A percentile compares a stretch with the other conserved stretches of the same genome.
Conservation (phyloP, 495 filamentous ascomycete genomes). For the Penicillium psychrofluorescens region DNA sequence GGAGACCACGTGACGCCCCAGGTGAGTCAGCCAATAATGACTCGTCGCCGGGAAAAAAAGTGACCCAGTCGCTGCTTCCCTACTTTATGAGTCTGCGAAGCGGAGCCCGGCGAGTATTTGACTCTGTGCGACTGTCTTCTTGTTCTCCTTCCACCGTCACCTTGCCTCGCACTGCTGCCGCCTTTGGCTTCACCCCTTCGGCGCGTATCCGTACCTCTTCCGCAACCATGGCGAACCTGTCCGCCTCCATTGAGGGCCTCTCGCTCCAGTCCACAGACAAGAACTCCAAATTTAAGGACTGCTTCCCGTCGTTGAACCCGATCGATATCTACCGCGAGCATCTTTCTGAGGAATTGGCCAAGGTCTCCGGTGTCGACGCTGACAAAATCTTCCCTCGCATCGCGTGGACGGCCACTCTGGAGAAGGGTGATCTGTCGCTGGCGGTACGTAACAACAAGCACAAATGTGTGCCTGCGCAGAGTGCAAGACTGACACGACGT, state of each 20-base stretch:
- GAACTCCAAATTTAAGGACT: conserved; percentile 34
- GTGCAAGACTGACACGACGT: not conserved
- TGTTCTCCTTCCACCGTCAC: conserved; percentile 3
- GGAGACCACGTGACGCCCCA: conserved; percentile 3
- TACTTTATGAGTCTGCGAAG: conserved; percentile 41
- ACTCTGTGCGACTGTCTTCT: conserved; percentile 15
- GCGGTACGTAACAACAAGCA: conserved; percentile 40
- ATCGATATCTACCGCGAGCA: conserved; percentile 84
- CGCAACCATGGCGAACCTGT: conserved; percentile 23
- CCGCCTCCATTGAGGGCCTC: conserved; percentile 30
- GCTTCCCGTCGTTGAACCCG: conserved; percentile 68
- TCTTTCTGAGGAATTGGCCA: conserved; percentile 64
- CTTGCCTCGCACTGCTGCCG: conserved; percentile 3
- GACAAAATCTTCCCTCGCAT: conserved; percentile 71
- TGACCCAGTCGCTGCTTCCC: conserved; percentile 18
- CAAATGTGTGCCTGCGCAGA: not conserved
- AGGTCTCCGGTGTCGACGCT: conserved; percentile 64
- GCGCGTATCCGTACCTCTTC: not conserved
- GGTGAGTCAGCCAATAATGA: too few relatives aligned
- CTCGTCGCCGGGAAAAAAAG: conserved; percentile 20
- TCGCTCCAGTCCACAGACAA: conserved; percentile 32
- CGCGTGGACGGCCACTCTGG: conserved; percentile 73
- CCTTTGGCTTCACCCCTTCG: conserved; percentile 5
- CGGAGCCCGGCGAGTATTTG: conserved; percentile 37
- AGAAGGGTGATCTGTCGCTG: conserved; percentile 83